These are phyloP conservation scores for Proliferodiscus dingleyae DNA, from an alignment of 2,329 filamentous ascomycete genomes.

Conservation along the genomic window DNA sequence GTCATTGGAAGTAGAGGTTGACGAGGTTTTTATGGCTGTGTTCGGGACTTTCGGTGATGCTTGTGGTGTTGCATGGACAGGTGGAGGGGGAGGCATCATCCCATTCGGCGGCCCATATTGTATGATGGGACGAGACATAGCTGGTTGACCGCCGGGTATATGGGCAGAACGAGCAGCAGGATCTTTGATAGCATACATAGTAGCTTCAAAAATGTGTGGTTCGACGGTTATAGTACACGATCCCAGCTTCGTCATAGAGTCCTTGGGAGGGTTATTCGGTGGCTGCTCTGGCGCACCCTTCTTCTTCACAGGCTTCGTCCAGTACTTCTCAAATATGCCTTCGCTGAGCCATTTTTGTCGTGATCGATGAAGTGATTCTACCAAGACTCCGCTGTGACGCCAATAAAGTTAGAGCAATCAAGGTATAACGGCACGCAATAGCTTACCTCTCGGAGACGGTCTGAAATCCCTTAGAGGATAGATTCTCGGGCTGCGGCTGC, in stretches of 20 bases:
- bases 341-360: slow-evolving; percentile 68
- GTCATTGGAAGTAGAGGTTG: slow-evolving; percentile 10
- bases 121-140: slow-evolving; percentile 49
- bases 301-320: slow-evolving; percentile 67
- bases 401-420: slow-evolving; percentile 12
- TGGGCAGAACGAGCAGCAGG: slow-evolving; percentile 43
- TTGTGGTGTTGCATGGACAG: slow-evolving; percentile 29
- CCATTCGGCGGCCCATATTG: slow-evolving; percentile 64
- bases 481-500: slow-evolving; percentile 58
- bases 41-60: slow-evolving; percentile 18
- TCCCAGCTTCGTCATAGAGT: slow-evolving; percentile 69
- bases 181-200: slow-evolving; percentile 67
- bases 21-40: slow-evolving; percentile 15
- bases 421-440: not conserved
- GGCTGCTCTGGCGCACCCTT: slow-evolving; percentile 59
- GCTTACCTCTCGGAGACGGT: slow-evolving; percentile 65
- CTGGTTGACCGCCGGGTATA: slow-evolving; percentile 30
- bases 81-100: slow-evolving; percentile 50
- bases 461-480: slow-evolving; percentile 65
- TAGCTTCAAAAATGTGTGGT: slow-evolving; percentile 74
- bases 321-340: slow-evolving; percentile 72
- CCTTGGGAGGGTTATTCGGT: slow-evolving; percentile 62
- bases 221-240: slow-evolving; percentile 71
- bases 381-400: slow-evolving; percentile 60
- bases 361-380: slow-evolving; percentile 68